phyloP scores from a whole-genome alignment of 768 basidiomycete genomes.

The Crucibulum laeve region DNA sequence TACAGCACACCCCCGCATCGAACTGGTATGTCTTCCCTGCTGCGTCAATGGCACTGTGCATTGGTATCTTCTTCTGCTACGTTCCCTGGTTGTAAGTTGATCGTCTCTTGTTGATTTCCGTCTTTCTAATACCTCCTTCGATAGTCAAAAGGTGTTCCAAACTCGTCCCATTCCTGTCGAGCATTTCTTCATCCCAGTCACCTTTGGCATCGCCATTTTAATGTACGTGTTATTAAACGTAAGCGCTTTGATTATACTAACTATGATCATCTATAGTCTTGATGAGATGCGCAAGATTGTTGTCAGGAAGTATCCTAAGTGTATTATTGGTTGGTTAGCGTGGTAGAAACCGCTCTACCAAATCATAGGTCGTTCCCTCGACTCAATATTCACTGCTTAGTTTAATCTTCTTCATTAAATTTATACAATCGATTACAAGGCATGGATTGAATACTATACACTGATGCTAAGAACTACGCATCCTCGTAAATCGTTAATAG shows the following conservation, averaged over 20 bases:
- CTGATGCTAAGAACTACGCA: too few species aligned
- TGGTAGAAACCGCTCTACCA: too few species aligned
- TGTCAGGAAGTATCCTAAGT: background rate
- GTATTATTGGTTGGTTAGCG: background rate
- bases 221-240: slow-evolving; percentile 8
- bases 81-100: slow-evolving; percentile 31
- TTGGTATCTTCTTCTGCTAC: slow-evolving; percentile 40
- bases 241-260: background rate
- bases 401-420: too few species aligned
- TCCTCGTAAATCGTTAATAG: too few species aligned
- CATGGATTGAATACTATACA: too few species aligned
- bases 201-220: slow-evolving; percentile 28
- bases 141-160: slow-evolving; percentile 42
- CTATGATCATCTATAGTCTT: background rate
- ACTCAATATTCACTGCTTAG: too few species aligned
- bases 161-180: slow-evolving; percentile 40
- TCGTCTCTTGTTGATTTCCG: background rate
- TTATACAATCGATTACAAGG: too few species aligned
- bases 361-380: too few species aligned
- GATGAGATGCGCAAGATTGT: background rate
- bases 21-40: slow-evolving; percentile 45
- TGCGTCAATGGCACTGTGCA: slow-evolving; percentile 34
- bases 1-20: slow-evolving; percentile 46
- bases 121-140: background rate
- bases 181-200: slow-evolving; percentile 48